Base-by-base conservation (phyloP, 2,329 filamentous ascomycete species). In the Claviceps digitariae region DNA sequence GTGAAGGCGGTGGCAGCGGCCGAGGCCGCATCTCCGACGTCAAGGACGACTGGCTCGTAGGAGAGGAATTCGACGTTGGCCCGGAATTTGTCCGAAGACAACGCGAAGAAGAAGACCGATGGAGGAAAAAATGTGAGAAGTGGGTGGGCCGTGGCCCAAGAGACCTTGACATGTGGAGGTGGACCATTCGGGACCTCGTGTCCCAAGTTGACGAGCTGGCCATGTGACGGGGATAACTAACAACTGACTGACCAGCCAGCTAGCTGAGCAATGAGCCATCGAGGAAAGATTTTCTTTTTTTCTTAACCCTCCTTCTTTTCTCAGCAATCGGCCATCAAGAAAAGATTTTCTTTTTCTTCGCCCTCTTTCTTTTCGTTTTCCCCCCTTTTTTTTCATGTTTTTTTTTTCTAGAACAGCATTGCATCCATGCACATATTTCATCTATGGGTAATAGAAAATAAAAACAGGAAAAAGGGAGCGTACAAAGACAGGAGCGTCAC, bases 11-110 rank as follows among this genome's bases (percentile, higher is more conserved):
- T 8, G 10, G 23, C 2, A 36, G 48, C 38, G 34, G 34, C 15
- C 27, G 71, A 38, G 74, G 74, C 47, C 77, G 79, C 21, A 72
- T 73, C 60, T 82, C 78, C 61, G 81, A 84, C 52, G 68, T 82
- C 57, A 81, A 82, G 54, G 86, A 90, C 61, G 86, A 90, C 63
- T 91, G 87, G 78, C 81, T 88, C 50, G 87, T 96, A 13, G 89
- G 89, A 51, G 93, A 98, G 69, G 93, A 98, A 66, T 98, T 98
- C 62, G 93, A 98, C 65, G 89, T 98, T 53, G 93, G 93, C 0
- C 93, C 91, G 3, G 89, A 94, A 67, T 98, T 97, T 64, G 84
- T 97, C 57, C 79, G 84, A 61, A 78, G 90, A 57, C 91, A 97
- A 65, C 79, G 87, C 55, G 89, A 91, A 63, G 93, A 98, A 69